phyloP scores from a whole-genome alignment of 2,329 filamentous ascomycete genomes.

The Chaetomium strumarium region DNA sequence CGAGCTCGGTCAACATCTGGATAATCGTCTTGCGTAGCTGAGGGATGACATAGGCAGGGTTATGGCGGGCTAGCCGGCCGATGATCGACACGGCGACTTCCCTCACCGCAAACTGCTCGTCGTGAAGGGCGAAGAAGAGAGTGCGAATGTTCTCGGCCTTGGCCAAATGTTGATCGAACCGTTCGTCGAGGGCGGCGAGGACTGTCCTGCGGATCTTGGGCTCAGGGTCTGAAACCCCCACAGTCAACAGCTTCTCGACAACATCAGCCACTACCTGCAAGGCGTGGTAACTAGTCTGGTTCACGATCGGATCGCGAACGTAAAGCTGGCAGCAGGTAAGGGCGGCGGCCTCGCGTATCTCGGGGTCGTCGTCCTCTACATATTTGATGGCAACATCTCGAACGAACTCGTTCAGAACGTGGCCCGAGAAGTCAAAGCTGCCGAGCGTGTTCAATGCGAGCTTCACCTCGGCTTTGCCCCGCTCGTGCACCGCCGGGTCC shows the following conservation, averaged over 20 bases:
- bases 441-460: conserved; percentile 89
- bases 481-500: conserved; percentile 74
- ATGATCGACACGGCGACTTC: conserved; percentile 96
- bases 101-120: conserved; percentile 86
- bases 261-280: conserved; percentile 97
- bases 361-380: conserved; percentile 89
- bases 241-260: conserved; percentile 91
- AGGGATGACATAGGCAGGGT: conserved; percentile 96
- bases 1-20: conserved; percentile 91
- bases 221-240: conserved; percentile 88
- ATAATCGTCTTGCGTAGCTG: conserved; percentile 91
- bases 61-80: conserved; percentile 81
- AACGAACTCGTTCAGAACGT: conserved; percentile 96
- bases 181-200: conserved; percentile 79
- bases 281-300: conserved; percentile 94
- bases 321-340: conserved; percentile 98
- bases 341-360: conserved; percentile 89
- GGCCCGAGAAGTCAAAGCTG: conserved; percentile 92
- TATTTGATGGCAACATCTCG: conserved; percentile 97
- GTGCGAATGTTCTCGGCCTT: conserved; percentile 97
- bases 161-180: conserved; percentile 93
- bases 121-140: conserved; percentile 90
- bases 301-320: conserved; percentile 92
- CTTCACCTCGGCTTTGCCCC: conserved; percentile 79
- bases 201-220: conserved; percentile 85